Percentiles rank a stretch among this genome's conserved stretches.
Evolutionary conservation across 2,329 filamentous ascomycete genomes (phyloP).

Genomic region (Magnaporthiopsis incrustans): DNA sequence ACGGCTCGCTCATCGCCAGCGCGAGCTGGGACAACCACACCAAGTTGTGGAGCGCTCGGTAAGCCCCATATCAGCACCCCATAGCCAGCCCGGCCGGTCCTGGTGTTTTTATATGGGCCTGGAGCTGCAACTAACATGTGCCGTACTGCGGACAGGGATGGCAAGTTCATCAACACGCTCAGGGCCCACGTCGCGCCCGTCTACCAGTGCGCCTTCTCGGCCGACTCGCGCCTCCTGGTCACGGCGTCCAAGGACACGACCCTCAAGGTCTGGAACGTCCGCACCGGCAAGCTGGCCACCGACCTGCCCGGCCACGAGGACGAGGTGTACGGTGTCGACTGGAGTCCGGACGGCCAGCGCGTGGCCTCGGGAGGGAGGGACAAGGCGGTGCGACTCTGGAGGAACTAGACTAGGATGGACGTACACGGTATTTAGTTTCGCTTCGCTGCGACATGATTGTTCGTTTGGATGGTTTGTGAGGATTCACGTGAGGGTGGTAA

Average conservation of each 20-base stretch:
- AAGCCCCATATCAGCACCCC: conserved; percentile 32
- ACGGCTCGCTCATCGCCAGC: conserved; percentile 79
- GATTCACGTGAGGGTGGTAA: background rate
- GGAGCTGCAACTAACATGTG: background rate
- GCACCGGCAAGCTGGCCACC: conserved; percentile 67
- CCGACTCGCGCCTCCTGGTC: conserved; percentile 82
- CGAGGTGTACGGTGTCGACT: conserved; percentile 90
- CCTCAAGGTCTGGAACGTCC: conserved; percentile 88
- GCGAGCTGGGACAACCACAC: conserved; percentile 91
- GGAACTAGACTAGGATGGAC: conserved; percentile 27
- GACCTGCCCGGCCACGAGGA: conserved; percentile 88
- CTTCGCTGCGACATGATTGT: too few species aligned
- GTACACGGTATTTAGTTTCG: too few species aligned
- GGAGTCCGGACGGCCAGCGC: conserved; percentile 82
- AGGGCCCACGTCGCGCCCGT: conserved; percentile 84
- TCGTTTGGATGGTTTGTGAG: too few species aligned
- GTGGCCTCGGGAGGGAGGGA: conserved; percentile 92
- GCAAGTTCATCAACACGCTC: conserved; percentile 77
- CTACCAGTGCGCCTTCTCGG: conserved; percentile 87
- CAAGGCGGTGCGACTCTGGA: conserved; percentile 65
- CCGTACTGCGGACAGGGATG: conserved; percentile 35
- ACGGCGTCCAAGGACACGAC: conserved; percentile 89
- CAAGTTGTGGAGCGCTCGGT: conserved; percentile 79
- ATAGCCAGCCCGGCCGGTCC: background rate
- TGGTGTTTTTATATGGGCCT: conserved; percentile 13